Evolutionary conservation across 1,284 basidiomycete genomes (phyloP).

Genomic region (Ganoderma leucocontextum): DNA sequence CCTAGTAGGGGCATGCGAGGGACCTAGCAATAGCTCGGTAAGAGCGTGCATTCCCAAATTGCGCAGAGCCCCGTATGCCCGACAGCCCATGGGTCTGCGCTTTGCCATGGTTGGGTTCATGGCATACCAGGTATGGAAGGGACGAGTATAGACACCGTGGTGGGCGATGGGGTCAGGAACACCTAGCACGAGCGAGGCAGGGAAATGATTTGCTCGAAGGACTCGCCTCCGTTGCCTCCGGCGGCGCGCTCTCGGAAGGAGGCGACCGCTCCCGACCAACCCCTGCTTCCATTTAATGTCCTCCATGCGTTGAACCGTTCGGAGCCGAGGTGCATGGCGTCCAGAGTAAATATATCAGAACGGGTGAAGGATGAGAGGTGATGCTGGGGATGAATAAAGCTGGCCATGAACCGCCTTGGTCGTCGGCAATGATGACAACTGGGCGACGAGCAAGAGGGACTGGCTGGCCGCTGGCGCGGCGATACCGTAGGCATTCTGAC

Average conservation of each 20-base stretch:
- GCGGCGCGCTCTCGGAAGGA: constrained; percentile 3
- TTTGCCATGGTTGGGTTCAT: constrained; percentile 10
- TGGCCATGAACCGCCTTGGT: constrained; percentile 8
- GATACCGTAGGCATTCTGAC: constrained; percentile 17
- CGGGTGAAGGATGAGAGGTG: not conserved
- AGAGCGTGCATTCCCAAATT: constrained; percentile 3
- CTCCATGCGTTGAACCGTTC: constrained; percentile 1
- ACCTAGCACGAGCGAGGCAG: constrained; percentile 13
- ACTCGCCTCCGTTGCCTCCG: constrained; percentile 1
- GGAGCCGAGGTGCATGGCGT: not conserved
- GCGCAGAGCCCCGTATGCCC: constrained; percentile 21
- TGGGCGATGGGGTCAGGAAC: constrained; percentile 21
- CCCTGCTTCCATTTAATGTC: not conserved
- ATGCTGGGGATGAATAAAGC: not conserved
- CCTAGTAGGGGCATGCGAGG: constrained; percentile 12
- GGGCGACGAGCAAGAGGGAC: not conserved
- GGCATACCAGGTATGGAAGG: constrained; percentile 20
- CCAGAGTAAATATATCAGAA: constrained; percentile 9
- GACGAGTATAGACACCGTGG: constrained; percentile 20
- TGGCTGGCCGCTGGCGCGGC: constrained; percentile 4
- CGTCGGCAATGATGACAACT: constrained; percentile 7
- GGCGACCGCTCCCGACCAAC: constrained; percentile 1
- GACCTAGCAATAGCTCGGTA: constrained; percentile 20
- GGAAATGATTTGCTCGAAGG: constrained; percentile 3
- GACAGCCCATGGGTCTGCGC: constrained; percentile 22